Base-by-base conservation (phyloP, 1,284 basidiomycete genomes). In the Salmacisia buchloeana region DNA sequence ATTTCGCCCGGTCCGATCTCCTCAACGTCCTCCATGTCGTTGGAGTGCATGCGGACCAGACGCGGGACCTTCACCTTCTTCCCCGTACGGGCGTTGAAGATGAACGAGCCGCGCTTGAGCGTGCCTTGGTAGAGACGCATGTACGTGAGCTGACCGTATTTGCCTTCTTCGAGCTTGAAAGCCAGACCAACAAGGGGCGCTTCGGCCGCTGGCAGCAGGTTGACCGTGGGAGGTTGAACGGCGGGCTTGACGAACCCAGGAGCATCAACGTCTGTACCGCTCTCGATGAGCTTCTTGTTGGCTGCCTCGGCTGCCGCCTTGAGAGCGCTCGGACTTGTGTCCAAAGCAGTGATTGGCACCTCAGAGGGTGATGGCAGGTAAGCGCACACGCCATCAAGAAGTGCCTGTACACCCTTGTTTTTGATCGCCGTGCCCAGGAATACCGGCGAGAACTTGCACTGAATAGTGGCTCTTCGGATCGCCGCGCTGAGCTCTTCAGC, bases 1-100 rank as follows among this genome's bases (percentile, higher is more conserved):
- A 99, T 99, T 84, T 99, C 96, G 62, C 96, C 96, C n/a, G 94
- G 91, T 0, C 92, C 92, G 72, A 99, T 90, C 39, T 87, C 86
- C 52, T 94, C 89, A 64, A 98, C 90, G 74, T 99, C 96, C 63
- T 98, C 96, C 96, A 98, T 97, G 82, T 98, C 94, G 77, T 98
- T 92, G 80, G 89, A 89, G 82, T 99, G 96, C 96, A 99, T 97
- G 65, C 94, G 86, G 65, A 97, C 96, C 67, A 99, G 83, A 57
- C 94, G 86, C 7, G 94, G 94, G n/a, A 98, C 91, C 82, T 98
- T 97, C 82, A 97, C 91, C 82, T 89, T 92, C 85, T 97, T 99
- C 59, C 94, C 96, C 23, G 93, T 94, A 46, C 94, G 85, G 4
- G 91, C 92, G 78, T 98, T 97, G 83, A 85, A 93, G 76, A 99